Evolutionary conservation across 768 basidiomycete genomes (phyloP), one percentile per base, ranked within the genome.

Genomic region (Collybiopsis luxurians): DNA sequence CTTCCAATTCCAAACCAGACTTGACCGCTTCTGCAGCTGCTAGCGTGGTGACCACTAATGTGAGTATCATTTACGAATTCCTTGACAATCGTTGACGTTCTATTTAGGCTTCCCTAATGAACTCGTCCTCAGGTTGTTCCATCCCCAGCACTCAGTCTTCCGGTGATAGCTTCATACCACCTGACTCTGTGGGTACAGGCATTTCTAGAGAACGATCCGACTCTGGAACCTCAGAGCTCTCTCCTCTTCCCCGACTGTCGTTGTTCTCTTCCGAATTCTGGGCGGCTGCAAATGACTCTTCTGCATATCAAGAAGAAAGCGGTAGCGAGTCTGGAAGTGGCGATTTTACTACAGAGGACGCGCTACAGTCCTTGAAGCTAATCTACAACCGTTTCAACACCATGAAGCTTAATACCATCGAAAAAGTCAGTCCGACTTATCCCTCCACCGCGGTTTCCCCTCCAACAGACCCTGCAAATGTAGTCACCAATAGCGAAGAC

Each of bases 211-310:
- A 13, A 6, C 43, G n/a, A 44, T 44, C 24, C 6, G 24, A 44
- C 43, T 44, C n/a, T 5, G 24, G 17, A 44, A n/a, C 6, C n/a
- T 44, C 43, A 44, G 52, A 53, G 24, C 39, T 17, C 42, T 46
- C 44, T 5, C 53, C 42, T 46, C 42, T 36, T 46, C 53, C 53
- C 21, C 31, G 24, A 17, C 23, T 55, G 13, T 34, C 53, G 11
- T 12, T 24, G 28, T 46, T 46, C 42, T 55, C 53, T 17, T 21
- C 53, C 24, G 53, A 55, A 17, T 55, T 46, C 15, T 55, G 42
- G 42, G 31, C 53, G 10, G 43, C 31, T 30, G 24, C 53, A 17
- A 12, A 17, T 19, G 11, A 23, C 23, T 17, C 12, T 44, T 19
- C 15, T 15, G 11, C 39, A 48, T 5, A 17, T 30, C 26, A 23